These are phyloP conservation scores for Hymenoscyphus linearis DNA, from an alignment of 2,329 filamentous ascomycete genomes.

Conservation along the genomic window DNA sequence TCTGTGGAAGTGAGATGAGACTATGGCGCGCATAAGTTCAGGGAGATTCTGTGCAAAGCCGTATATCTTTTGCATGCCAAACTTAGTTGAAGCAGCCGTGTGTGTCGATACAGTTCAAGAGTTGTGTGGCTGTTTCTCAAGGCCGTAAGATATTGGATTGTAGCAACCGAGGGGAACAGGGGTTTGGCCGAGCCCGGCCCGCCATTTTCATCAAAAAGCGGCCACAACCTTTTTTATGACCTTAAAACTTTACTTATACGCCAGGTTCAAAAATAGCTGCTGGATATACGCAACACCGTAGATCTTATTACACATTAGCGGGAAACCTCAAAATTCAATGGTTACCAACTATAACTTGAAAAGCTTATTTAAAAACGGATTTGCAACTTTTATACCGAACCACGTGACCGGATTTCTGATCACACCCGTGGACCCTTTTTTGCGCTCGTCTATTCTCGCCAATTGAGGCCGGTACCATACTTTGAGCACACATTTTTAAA, in stretches of 20 bases:
- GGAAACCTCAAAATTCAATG: not conserved
- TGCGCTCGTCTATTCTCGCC: not conserved
- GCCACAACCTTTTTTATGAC: not conserved
- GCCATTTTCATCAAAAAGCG: not conserved
- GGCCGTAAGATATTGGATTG: not conserved
- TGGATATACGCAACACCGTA: not conserved
- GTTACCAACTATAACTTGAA: not conserved
- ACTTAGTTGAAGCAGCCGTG: constrained; percentile 2
- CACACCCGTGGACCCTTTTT: not conserved
- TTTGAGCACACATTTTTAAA: not conserved
- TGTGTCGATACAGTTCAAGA: not conserved
- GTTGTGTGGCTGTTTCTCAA: not conserved
- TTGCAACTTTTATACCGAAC: not conserved
- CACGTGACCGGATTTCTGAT: not conserved
- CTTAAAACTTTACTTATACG: not conserved
- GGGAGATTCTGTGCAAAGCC: not conserved
- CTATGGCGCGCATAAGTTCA: not conserved
- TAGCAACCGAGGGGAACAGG: not conserved
- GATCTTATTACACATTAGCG: not conserved
- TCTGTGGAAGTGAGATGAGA: not conserved
- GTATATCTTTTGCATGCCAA: constrained; percentile 1
- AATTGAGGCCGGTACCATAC: not conserved
- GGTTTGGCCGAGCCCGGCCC: not conserved
- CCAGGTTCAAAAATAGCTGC: not conserved
- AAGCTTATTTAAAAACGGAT: not conserved